phyloP scores from a whole-genome alignment of 139 green algal species.

The Tetraselmis striata region DNA sequence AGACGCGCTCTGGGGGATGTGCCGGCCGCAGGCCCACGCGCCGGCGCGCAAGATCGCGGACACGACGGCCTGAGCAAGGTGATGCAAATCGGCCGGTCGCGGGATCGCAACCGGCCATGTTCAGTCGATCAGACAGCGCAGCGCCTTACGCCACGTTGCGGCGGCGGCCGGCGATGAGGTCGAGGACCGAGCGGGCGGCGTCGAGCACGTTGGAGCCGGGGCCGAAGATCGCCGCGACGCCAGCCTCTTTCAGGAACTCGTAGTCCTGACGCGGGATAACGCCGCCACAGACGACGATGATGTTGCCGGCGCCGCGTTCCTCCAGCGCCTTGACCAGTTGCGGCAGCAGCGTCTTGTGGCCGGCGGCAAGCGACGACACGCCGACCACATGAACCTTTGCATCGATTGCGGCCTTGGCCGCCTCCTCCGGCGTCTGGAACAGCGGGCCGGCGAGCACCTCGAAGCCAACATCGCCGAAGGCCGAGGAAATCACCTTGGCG shows the following conservation, averaged over 20 bases:
- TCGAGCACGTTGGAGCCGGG: too few species aligned
- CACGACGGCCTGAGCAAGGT: too few species aligned
- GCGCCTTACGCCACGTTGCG: too few species aligned
- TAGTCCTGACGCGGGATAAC: conserved; percentile 52
- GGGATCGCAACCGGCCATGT: too few species aligned
- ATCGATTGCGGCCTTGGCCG: conserved; percentile 54
- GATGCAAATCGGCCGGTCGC: too few species aligned
- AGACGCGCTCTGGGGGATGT: too few species aligned
- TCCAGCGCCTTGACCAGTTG: conserved; percentile 41
- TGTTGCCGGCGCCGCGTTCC: conserved; percentile 26
- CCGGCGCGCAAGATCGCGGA: too few species aligned
- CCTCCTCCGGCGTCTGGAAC: conserved; percentile 58
- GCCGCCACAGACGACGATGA: conserved; percentile 54
- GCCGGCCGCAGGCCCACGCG: too few species aligned
- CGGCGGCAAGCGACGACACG: conserved; percentile 43
- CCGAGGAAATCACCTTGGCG: conserved; percentile 54
- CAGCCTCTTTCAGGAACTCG: conserved; percentile 25
- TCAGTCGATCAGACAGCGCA: too few species aligned
- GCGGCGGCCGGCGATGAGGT: too few species aligned
- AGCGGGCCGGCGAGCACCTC: conserved; percentile 67
- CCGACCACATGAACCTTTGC: conserved; percentile 65
- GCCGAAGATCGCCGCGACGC: conserved; percentile 56
- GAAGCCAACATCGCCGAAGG: conserved; percentile 58
- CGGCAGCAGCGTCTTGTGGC: conserved; percentile 19
- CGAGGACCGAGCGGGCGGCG: too few species aligned